Conservation (phyloP, 2,329 filamentous ascomycete species). For the Colletotrichum noveboracense region DNA sequence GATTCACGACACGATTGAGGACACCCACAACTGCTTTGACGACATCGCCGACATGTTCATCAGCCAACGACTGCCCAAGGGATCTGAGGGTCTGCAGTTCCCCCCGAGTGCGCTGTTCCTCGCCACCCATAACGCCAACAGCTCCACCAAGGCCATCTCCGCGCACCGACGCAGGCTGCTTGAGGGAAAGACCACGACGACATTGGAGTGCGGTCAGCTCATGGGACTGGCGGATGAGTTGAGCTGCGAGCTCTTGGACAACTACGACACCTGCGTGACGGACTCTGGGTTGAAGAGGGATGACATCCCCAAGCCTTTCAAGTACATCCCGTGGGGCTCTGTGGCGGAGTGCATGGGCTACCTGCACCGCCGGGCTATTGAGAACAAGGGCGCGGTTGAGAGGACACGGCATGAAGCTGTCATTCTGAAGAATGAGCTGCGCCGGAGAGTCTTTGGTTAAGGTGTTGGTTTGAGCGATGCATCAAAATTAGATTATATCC, state of each 20-base stretch:
- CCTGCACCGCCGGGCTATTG: constrained; percentile 25
- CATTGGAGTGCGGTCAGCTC: constrained; percentile 40
- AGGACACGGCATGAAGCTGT: constrained; percentile 29
- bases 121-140: constrained; percentile 76
- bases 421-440: constrained; percentile 32
- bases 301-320: constrained; percentile 22
- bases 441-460: constrained; percentile 28
- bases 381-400: constrained; percentile 23
- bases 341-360: constrained; percentile 27
- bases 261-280: constrained; percentile 8
- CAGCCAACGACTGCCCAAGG: constrained; percentile 53
- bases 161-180: constrained; percentile 59
- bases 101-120: constrained; percentile 67
- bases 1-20: constrained; percentile 74
- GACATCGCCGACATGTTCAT: constrained; percentile 72
- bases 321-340: constrained; percentile 25
- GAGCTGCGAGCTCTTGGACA: constrained; percentile 63
- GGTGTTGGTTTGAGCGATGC: neutral
- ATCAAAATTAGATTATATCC: neutral
- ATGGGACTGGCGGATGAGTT: constrained; percentile 90
- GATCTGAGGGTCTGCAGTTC: constrained; percentile 52
- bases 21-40: constrained; percentile 78
- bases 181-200: constrained; percentile 43
- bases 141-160: constrained; percentile 63
- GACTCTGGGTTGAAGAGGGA: constrained; percentile 11